A percentile compares a stretch with the other conserved stretches of the same genome.
phyloP scores from a whole-genome alignment of 176 grass and related monocot species.

The Rhynchospora pubera region DNA sequence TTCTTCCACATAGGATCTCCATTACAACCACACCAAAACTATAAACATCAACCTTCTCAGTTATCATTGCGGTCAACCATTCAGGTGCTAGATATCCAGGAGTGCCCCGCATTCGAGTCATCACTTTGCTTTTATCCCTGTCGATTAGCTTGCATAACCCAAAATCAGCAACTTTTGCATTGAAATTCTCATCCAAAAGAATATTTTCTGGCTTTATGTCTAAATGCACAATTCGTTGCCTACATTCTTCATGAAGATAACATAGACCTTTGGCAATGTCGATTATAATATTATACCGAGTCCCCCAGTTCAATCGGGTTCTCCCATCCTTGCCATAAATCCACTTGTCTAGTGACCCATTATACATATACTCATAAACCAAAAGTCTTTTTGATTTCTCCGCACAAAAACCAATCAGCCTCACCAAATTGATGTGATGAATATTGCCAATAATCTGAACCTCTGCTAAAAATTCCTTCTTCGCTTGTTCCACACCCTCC shows the following conservation, averaged over 20 bases:
- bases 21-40: not conserved
- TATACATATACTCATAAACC: not conserved
- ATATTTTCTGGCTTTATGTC: not conserved
- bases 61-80: not conserved
- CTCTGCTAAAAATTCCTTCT: not conserved
- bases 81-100: not conserved
- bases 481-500: not conserved
- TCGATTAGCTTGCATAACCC: not conserved
- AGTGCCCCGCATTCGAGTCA: not conserved
- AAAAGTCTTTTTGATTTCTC: not conserved
- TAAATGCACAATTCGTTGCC: not conserved
- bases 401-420: not conserved
- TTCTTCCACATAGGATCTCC: not conserved
- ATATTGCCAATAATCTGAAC: not conserved
- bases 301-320: not conserved
- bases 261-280: not conserved
- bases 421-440: not conserved
- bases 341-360: not conserved
- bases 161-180: not conserved
- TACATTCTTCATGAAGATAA: slow-evolving; percentile 1
- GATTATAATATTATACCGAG: not conserved
- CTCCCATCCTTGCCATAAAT: not conserved
- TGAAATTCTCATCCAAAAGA: not conserved
- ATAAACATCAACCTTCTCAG: slow-evolving; percentile 5
- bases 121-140: not conserved